Conservation (phyloP, 2,329 filamentous ascomycete genomes). For the Periconia sp. region DNA sequence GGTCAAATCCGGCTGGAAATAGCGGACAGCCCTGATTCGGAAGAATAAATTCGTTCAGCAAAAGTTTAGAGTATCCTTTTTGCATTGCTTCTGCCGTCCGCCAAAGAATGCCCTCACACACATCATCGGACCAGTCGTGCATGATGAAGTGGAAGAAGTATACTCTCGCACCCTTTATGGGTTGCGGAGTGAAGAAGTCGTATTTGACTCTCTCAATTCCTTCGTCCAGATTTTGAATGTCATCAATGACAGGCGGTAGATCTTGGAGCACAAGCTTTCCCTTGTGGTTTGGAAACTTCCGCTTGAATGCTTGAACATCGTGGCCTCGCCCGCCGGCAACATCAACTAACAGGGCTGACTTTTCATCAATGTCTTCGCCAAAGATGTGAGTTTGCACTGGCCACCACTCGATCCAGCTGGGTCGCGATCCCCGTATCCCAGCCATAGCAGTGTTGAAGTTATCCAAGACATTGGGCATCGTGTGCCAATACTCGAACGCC, state of each 20-base stretch:
- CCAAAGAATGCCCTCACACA: constrained; percentile 13
- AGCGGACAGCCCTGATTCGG: constrained; percentile 2
- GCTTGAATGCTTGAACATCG: constrained; percentile 1
- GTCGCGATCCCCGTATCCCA: constrained; percentile 5
- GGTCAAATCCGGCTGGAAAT: constrained; percentile 2
- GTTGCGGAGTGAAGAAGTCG: constrained; percentile 23
- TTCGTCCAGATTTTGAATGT: constrained; percentile 18
- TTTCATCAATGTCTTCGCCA: constrained; percentile 2
- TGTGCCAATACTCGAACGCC: constrained; percentile 7
- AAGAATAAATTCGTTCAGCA: constrained; percentile 13
- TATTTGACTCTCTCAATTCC: constrained; percentile 34
- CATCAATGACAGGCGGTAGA: constrained; percentile 6
- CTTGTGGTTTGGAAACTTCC: constrained; percentile 4
- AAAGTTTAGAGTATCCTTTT: constrained; percentile 11
- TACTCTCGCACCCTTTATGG: constrained; percentile 40
- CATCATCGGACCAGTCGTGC: constrained; percentile 20
- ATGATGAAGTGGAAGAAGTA: constrained; percentile 18
- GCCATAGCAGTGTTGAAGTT: constrained; percentile 11
- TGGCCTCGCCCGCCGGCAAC: constrained; percentile 14
- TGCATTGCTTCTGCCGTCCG: constrained; percentile 16
- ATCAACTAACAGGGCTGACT: constrained; percentile 11
- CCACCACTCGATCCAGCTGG: constrained; percentile 4
- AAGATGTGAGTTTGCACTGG: constrained; percentile 7
- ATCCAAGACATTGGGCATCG: neutral
- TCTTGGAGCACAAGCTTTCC: constrained; percentile 14